A percentile compares a stretch with the other conserved stretches of the same genome.
Evolutionary conservation across 306 rosid species (phyloP).

Genomic region (Pterocarpus santalinus): DNA sequence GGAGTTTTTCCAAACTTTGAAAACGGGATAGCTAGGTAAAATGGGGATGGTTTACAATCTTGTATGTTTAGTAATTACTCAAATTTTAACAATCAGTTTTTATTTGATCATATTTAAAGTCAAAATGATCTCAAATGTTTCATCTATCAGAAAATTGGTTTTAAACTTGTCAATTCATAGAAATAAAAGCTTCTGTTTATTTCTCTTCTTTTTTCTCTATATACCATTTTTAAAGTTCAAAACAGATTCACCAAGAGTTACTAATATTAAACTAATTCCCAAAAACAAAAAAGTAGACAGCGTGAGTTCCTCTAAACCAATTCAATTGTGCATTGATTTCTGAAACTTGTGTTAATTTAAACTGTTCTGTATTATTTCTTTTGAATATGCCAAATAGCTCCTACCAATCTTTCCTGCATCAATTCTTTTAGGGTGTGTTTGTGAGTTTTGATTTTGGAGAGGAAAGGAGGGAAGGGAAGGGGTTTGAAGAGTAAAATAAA

Average conservation of each 20-base stretch:
- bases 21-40: background rate
- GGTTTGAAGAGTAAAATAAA: too few species aligned
- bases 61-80: background rate
- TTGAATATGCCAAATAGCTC: conserved; percentile 4
- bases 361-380: background rate
- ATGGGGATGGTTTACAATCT: background rate
- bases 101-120: conserved; percentile 7
- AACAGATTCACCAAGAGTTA: background rate
- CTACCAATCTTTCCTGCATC: conserved; percentile 24
- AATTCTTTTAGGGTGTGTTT: conserved; percentile 5
- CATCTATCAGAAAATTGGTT: background rate
- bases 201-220: background rate
- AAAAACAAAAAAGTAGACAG: background rate
- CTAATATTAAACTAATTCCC: conserved; percentile 20
- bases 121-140: conserved; percentile 8
- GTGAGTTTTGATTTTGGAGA: too few species aligned
- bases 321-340: background rate
- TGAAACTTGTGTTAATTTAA: background rate
- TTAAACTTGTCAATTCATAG: background rate
- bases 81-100: conserved; percentile 25
- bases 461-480: too few species aligned
- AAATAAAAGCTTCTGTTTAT: background rate
- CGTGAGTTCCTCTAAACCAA: conserved; percentile 4
- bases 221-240: too few species aligned
- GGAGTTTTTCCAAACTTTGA: conserved; percentile 5